Evolutionary conservation across 2,329 filamentous ascomycete species (phyloP).

Genomic region (Rachicladosporium sp.): DNA sequence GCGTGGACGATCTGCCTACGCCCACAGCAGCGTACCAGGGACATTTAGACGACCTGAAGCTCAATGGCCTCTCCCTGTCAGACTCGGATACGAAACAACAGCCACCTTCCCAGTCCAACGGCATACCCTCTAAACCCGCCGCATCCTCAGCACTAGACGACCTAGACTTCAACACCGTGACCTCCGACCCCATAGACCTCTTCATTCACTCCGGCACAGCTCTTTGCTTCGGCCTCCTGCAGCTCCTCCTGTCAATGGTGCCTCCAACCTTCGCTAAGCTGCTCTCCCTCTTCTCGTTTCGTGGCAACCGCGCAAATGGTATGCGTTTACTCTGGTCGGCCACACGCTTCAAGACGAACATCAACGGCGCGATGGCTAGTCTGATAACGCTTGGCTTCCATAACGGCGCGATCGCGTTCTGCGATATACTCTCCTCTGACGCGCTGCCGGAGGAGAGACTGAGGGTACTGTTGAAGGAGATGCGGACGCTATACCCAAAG

Average conservation of each 20-base stretch:
- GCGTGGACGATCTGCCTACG: slow-evolving; percentile 32
- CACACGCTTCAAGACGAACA: slow-evolving; percentile 62
- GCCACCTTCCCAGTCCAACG: slow-evolving; percentile 1
- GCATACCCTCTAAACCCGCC: slow-evolving; percentile 6
- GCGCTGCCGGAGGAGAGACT: slow-evolving; percentile 59
- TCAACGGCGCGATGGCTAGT: slow-evolving; percentile 84
- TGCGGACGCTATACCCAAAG: slow-evolving; percentile 68
- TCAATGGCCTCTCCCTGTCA: slow-evolving; percentile 12
- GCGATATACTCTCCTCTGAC: slow-evolving; percentile 67
- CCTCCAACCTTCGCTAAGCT: slow-evolving; percentile 83
- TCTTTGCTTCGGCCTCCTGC: slow-evolving; percentile 77
- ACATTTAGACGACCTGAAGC: slow-evolving; percentile 23
- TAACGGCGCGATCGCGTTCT: slow-evolving; percentile 72
- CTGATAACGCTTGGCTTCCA: slow-evolving; percentile 76
- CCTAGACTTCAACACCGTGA: slow-evolving; percentile 52
- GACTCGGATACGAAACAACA: slow-evolving; percentile 11
- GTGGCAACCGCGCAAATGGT: slow-evolving; percentile 72
- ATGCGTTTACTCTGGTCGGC: slow-evolving; percentile 83
- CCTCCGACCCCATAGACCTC: slow-evolving; percentile 59
- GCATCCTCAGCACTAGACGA: slow-evolving; percentile 27
- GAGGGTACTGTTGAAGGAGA: slow-evolving; percentile 52
- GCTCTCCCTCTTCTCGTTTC: slow-evolving; percentile 79
- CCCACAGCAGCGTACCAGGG: slow-evolving; percentile 35
- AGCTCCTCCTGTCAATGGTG: slow-evolving; percentile 82
- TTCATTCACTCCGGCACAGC: slow-evolving; percentile 84